Conservation (phyloP, 805 yeast genomes). For the Metschnikowia colocasiae region DNA sequence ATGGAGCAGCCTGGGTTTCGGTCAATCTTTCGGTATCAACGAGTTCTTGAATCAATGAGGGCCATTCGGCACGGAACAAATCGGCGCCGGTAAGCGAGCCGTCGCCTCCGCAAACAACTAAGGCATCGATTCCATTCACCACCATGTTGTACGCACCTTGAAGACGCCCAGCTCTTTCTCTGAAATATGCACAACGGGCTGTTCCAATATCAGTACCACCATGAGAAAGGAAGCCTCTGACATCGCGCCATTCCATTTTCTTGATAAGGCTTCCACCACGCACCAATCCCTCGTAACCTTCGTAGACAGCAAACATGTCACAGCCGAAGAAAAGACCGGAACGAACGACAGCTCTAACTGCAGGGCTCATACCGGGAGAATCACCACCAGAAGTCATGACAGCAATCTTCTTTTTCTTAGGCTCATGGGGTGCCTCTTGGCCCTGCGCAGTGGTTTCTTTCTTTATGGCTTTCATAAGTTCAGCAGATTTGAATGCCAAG, state of each 20-base stretch:
- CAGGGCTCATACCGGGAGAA: slow-evolving; percentile 98
- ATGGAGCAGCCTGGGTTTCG: slow-evolving; percentile 52
- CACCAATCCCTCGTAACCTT: slow-evolving; percentile 93
- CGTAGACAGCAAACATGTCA: slow-evolving; percentile 86
- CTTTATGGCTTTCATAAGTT: slow-evolving; percentile 19
- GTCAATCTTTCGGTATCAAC: slow-evolving; percentile 54
- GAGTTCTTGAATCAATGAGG: slow-evolving; percentile 74
- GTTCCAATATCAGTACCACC: slow-evolving; percentile 98
- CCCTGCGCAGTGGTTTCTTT: background rate
- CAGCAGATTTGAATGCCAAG: slow-evolving; percentile 23
- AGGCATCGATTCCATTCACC: slow-evolving; percentile 84
- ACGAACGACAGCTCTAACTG: slow-evolving; percentile 91
- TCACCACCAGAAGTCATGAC: slow-evolving; percentile 99
- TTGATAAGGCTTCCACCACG: slow-evolving; percentile 75
- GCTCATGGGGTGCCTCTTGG: background rate
- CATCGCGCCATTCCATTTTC: slow-evolving; percentile 89
- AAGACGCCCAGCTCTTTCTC: slow-evolving; percentile 80
- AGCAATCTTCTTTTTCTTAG: slow-evolving; percentile 52
- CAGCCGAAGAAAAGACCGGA: slow-evolving; percentile 85
- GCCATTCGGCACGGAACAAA: slow-evolving; percentile 92
- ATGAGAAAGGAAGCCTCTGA: slow-evolving; percentile 84
- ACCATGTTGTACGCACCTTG: slow-evolving; percentile 82
- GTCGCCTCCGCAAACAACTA: slow-evolving; percentile 97
- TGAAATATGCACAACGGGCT: slow-evolving; percentile 85
- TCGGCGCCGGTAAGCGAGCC: slow-evolving; percentile 99